A percentile compares a stretch with the other conserved stretches of the same genome.
These are phyloP conservation scores for Lepiota venenata DNA, from an alignment of 768 basidiomycete species.

Conservation along the genomic window DNA sequence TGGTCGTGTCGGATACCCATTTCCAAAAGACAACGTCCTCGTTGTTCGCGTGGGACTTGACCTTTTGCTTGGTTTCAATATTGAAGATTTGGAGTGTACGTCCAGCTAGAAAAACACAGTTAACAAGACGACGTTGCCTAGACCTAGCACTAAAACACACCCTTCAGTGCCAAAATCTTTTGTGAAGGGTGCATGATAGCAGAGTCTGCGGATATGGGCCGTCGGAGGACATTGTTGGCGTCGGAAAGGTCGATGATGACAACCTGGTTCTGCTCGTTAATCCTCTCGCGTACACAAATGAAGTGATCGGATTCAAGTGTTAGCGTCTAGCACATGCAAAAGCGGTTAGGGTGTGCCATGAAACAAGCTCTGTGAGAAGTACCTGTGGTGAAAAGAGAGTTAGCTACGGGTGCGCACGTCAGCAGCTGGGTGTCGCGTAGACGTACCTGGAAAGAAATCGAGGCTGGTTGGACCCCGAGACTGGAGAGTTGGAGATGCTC, in stretches of 20 bases:
- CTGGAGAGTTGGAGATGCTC: conserved; percentile 94
- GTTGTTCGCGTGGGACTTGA: conserved; percentile 90
- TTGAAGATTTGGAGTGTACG: conserved; percentile 98
- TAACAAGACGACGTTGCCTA: neutral
- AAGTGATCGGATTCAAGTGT: conserved; percentile 98
- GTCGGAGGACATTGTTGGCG: conserved; percentile 93
- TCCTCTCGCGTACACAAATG: conserved; percentile 96
- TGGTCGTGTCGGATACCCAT: conserved; percentile 88
- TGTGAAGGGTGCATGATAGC: conserved; percentile 98
- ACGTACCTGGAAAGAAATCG: conserved; percentile 93
- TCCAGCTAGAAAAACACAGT: conserved; percentile 53
- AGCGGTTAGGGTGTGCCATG: neutral
- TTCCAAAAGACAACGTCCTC: conserved; percentile 99
- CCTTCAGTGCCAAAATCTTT: conserved; percentile 95
- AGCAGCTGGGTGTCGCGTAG: conserved; percentile 30
- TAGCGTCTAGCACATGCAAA: conserved; percentile 54
- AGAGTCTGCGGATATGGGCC: conserved; percentile 97
- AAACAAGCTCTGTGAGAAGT: conserved; percentile 8
- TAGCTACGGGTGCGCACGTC: conserved; percentile 31
- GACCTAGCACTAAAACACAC: conserved; percentile 37
- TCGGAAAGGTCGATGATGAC: conserved; percentile 98
- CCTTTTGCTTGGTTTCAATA: conserved; percentile 96
- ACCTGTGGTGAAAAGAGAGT: conserved; percentile 24
- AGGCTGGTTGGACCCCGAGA: conserved; percentile 92
- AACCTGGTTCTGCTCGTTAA: conserved; percentile 94